These are phyloP conservation scores for Aureobasidium zeae DNA, from an alignment of 2,329 filamentous ascomycete genomes.

Conservation along the genomic window DNA sequence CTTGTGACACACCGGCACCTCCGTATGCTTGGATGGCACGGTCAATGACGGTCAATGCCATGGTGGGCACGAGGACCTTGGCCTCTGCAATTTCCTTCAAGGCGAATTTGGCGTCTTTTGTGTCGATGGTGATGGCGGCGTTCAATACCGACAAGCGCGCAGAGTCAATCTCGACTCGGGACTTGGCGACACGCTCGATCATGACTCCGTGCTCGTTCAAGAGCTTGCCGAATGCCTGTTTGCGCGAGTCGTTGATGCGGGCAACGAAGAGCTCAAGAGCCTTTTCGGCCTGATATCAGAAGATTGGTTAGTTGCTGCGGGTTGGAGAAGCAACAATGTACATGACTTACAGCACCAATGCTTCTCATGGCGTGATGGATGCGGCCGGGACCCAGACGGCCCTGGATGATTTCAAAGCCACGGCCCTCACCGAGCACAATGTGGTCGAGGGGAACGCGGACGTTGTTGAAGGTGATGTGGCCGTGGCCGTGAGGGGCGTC, in stretches of 20 bases:
- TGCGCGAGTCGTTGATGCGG: constrained; percentile 82
- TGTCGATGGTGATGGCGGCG: constrained; percentile 90
- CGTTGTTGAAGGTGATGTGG: constrained; percentile 80
- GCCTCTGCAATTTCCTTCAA: constrained; percentile 91
- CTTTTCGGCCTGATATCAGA: constrained; percentile 58
- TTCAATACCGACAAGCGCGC: constrained; percentile 86
- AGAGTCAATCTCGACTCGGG: constrained; percentile 86
- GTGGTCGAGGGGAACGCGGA: constrained; percentile 73
- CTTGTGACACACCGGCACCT: constrained; percentile 82
- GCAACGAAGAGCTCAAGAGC: constrained; percentile 93
- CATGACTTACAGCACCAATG: constrained; percentile 61
- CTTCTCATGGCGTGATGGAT: constrained; percentile 98
- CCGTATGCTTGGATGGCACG: constrained; percentile 89
- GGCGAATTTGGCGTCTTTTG: constrained; percentile 76
- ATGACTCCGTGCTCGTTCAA: constrained; percentile 87
- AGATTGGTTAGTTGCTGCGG: background rate
- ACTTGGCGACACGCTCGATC: constrained; percentile 87
- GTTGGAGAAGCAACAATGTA: constrained; percentile 15
- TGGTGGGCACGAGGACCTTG: constrained; percentile 81
- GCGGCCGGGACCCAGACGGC: constrained; percentile 84
- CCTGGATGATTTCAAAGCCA: constrained; percentile 97
- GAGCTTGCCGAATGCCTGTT: constrained; percentile 84
- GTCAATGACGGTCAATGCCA: constrained; percentile 80
- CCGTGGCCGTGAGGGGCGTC: constrained; percentile 98
- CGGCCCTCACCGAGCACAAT: constrained; percentile 88